Conservation (phyloP, 805 yeast genomes). For the Wickerhamiella galacta region DNA sequence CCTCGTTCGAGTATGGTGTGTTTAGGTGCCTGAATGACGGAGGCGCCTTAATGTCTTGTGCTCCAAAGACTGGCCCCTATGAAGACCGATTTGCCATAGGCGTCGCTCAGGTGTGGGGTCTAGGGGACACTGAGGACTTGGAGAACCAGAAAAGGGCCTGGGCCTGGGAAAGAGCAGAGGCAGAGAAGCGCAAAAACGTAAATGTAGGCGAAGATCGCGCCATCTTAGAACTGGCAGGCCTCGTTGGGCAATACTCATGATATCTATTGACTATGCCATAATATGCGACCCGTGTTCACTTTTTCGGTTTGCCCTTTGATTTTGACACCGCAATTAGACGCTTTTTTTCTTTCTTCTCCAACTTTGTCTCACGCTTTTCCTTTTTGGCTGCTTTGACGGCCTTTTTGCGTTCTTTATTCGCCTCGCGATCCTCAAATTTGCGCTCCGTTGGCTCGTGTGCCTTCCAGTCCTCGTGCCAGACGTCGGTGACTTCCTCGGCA, state of each 20-base stretch:
- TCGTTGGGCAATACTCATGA: constrained; percentile 28
- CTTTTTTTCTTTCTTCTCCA: constrained; percentile 72
- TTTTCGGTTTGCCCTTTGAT: constrained; percentile 11
- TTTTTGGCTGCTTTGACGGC: constrained; percentile 60
- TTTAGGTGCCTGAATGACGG: constrained; percentile 54
- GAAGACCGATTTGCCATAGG: constrained; percentile 59
- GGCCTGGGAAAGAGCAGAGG: constrained; percentile 88
- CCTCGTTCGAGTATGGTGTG: constrained; percentile 61
- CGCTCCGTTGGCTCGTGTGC: constrained; percentile 44
- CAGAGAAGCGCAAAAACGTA: constrained; percentile 55
- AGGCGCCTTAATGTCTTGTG: constrained; percentile 15
- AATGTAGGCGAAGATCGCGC: constrained; percentile 68
- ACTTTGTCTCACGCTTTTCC: constrained; percentile 64
- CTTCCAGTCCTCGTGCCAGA: constrained; percentile 27
- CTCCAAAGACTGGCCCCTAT: constrained; percentile 24
- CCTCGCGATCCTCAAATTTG: constrained; percentile 62
- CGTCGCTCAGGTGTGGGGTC: constrained; percentile 83
- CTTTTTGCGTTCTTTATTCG: constrained; percentile 56
- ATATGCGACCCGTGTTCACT: too few species aligned
- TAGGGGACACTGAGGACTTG: constrained; percentile 64
- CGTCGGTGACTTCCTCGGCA: constrained; percentile 23
- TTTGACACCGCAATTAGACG: constrained; percentile 44
- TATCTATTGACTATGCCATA: constrained; percentile 4
- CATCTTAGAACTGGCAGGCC: constrained; percentile 66
- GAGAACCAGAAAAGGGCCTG: constrained; percentile 60